phyloP scores from a whole-genome alignment of 208 protist species.

The Porcisia hertigi region DNA sequence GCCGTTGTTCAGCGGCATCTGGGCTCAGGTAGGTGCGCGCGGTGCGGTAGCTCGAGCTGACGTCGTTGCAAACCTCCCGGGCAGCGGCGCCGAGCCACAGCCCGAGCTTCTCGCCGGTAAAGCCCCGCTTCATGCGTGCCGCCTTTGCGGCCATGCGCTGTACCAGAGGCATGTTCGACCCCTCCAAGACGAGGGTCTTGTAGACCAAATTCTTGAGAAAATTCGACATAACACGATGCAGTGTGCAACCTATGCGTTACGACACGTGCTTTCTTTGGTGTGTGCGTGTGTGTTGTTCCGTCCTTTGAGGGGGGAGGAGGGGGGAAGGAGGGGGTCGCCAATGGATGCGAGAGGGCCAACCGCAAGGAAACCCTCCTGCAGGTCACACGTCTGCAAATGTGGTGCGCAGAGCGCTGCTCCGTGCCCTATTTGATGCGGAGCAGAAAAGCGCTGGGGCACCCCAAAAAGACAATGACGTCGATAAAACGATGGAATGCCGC shows the following conservation, averaged over 20 bases:
- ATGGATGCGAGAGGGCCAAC: not conserved
- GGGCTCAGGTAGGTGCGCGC: constrained; percentile 8
- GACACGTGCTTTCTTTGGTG: not conserved
- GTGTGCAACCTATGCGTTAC: not conserved
- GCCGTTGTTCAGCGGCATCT: not conserved
- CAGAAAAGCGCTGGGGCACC: not conserved
- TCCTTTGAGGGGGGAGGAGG: not conserved
- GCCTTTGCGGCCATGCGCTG: constrained; percentile 51
- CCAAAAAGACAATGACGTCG: not conserved
- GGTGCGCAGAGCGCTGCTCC: not conserved
- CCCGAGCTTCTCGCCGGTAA: constrained; percentile 40
- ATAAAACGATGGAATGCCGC: no score
- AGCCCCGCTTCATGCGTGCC: constrained; percentile 38
- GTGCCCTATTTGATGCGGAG: not conserved
- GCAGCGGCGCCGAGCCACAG: constrained; percentile 59
- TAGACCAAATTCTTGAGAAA: constrained; percentile 9
- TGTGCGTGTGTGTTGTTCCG: not conserved
- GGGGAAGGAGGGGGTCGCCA: not conserved
- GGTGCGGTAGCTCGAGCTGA: constrained; percentile 21
- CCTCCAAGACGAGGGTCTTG: constrained; percentile 31
- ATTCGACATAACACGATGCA: constrained; percentile 8
- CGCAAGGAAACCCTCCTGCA: not conserved
- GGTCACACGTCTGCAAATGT: not conserved
- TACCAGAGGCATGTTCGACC: constrained; percentile 39
- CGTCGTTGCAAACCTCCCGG: constrained; percentile 55